These are phyloP conservation scores for Veloboletus limbatus DNA, from an alignment of 1,284 basidiomycete genomes.

Conservation along the genomic window DNA sequence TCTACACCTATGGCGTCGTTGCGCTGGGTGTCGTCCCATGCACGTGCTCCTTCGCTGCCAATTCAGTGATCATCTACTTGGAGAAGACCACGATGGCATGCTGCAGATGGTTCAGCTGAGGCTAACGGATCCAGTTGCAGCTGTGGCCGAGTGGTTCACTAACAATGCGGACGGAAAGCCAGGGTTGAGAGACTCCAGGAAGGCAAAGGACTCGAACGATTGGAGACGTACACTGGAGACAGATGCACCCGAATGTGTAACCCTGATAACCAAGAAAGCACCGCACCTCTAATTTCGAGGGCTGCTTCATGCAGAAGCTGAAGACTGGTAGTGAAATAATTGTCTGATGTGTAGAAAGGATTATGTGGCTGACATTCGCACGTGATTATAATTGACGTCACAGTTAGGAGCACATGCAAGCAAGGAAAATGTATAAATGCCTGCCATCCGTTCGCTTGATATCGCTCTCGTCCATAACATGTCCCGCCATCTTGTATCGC, in stretches of 20 bases:
- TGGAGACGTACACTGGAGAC: constrained; percentile 2
- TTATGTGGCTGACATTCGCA: too few species aligned
- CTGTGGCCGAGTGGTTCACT: neutral
- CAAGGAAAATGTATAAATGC: neutral
- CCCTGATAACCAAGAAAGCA: neutral
- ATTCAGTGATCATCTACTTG: neutral
- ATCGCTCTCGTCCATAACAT: constrained; percentile 10
- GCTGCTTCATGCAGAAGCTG: too few species aligned
- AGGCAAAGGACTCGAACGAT: neutral
- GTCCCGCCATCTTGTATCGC: constrained; percentile 16
- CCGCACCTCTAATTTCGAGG: neutral
- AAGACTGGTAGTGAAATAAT: too few species aligned
- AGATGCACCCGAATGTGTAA: constrained; percentile 3
- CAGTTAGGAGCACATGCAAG: neutral
- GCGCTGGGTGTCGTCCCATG: neutral
- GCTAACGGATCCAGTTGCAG: constrained; percentile 3
- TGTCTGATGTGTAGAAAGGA: too few species aligned
- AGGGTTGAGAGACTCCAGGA: neutral
- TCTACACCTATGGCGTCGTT: neutral
- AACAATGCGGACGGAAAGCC: neutral
- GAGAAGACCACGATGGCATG: neutral
- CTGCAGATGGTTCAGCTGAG: constrained; percentile 4
- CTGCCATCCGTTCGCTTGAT: neutral
- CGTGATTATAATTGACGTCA: too few species aligned
- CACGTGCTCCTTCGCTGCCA: neutral